Base-by-base conservation (phyloP, 352 stramenopile genomes). In the Phytopythium mirpurense region DNA sequence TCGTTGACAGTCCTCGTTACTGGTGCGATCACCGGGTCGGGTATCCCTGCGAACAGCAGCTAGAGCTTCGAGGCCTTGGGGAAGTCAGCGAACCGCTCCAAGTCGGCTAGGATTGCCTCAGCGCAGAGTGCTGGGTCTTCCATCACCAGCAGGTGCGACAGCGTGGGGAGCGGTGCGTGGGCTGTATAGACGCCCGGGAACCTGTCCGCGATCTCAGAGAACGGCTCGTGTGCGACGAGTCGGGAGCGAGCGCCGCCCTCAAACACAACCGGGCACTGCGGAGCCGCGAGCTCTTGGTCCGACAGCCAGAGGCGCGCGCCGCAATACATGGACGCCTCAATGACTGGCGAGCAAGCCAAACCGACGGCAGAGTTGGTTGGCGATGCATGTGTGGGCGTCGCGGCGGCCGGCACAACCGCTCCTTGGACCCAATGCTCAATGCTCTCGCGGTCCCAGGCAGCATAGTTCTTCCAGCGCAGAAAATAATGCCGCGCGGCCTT, bases 111-210 rank as follows among this genome's bases (percentile, higher is more conserved):
- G 15, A 81, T 78, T 34, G 55, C 61, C 2, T 61, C 51, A 7
- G 70, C 62, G 21, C 60, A 79, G 0, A 50, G 51, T 35, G 67
- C 63, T 2, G 67, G 63, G 44, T 78, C 71, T 51, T 82, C 68
- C 45, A 78, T 48, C 29, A 78, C 61, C 50, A 82, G 57, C 42
- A 71, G 26, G 26, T 82, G 71, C 24, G 60, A 67, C 21, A 47
- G 67, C n/a, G 57, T 62, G 14, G 41, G 43, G 32, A 82, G 61
- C 6, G 62, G 49, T 18, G 34, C n/a, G 26, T 61, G 49, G 0
- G 50, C 36, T 11, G 50, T 63, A 51, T 77, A 82, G 14, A 70
- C 51, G 2, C 59, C 18, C 24, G 71, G 71, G 15, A 63, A 46
- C 2, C 47, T 48, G 26, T 37, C 26, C 18, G 58, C 47, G 5